Evolutionary conservation across 352 stramenopile genomes (phyloP).

Genomic region (Thraustochytrium sp.): DNA sequence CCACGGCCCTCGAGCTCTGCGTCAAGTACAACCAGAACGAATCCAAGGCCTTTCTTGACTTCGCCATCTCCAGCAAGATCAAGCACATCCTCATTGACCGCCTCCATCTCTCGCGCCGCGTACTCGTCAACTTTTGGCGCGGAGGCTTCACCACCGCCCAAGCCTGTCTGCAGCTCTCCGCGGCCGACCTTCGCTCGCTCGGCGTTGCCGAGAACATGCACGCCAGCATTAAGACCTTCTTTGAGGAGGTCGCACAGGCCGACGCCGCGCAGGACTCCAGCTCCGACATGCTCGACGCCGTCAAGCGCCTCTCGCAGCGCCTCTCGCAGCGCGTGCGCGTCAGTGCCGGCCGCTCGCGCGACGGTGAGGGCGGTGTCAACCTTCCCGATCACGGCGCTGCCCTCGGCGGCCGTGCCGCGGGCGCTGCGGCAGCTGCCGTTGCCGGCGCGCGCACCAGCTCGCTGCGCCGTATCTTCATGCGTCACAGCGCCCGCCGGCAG

Average conservation of each 20-base stretch:
- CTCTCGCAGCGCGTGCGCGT: not conserved
- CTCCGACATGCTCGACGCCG: not conserved
- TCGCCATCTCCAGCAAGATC: not conserved
- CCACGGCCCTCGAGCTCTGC: not conserved
- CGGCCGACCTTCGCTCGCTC: not conserved
- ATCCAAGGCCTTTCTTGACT: not conserved
- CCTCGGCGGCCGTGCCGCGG: no score
- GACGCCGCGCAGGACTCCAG: not conserved
- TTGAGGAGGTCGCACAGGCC: not conserved
- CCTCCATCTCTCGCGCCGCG: not conserved
- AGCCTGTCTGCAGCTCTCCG: not conserved
- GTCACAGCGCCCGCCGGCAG: no score
- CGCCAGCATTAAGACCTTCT: not conserved
- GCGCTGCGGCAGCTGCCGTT: no score
- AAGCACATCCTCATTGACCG: not conserved
- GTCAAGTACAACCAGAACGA: not conserved
- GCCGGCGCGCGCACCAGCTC: no score
- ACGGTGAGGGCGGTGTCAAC: no score
- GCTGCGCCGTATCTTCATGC: no score
- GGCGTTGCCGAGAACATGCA: not conserved
- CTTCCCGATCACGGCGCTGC: no score
- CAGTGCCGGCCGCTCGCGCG: not conserved
- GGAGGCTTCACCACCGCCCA: not conserved
- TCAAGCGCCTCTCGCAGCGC: not conserved
- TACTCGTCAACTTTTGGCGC: not conserved